Evolutionary conservation across 768 basidiomycete genomes (phyloP), one percentile per base, ranked within the genome.

Genomic region (Arthromyces matolae): DNA sequence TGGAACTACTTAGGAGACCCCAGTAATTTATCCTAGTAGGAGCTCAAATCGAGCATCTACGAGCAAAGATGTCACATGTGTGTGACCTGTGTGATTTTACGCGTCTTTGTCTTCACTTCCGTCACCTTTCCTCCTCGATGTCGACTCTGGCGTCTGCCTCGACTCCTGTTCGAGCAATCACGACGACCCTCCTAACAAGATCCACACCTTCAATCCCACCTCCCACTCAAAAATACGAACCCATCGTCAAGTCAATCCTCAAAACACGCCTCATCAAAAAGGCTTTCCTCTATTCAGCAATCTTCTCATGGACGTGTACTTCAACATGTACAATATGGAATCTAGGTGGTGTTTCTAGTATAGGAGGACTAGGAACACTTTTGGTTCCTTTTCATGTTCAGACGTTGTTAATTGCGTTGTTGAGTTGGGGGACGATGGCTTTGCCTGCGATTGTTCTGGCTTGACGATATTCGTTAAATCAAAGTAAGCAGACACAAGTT

Each of bases 391-490:
- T 81, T 7, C 56, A 64, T 8, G 78, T 75, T 3, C 56, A 69
- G 37, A 78, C 77, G 2, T 53, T 84, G 45, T 29, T 70, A 27
- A 61, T 67, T 31, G 65, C 78, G 2, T 45, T 64, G 1, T 49
- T 72, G 6, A 63, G 66, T 8, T 89, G 86, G 83, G 47, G 65
- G 1, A 60, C 66, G 10, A 73, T 75, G 7, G 78, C 80, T 4
- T 54, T 86, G 2, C 88, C 88, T 0, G 65, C 78, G 0, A 58
- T 81, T 8, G 67, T 87, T 0, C 50, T 81, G 40, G 65, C 32
- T 60, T 89, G 5, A 63, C 68, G 0, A 16, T 87, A 0, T 88
- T 89, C 47, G 79, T 85, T 13, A 82, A 80, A 51, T 88, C 85
- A 25, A 82, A 70, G 87, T 85, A 48, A 29, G 73, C 22, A 22